Conservation (phyloP, 352 stramenopile genomes). For the Blastocystis sp. region DNA sequence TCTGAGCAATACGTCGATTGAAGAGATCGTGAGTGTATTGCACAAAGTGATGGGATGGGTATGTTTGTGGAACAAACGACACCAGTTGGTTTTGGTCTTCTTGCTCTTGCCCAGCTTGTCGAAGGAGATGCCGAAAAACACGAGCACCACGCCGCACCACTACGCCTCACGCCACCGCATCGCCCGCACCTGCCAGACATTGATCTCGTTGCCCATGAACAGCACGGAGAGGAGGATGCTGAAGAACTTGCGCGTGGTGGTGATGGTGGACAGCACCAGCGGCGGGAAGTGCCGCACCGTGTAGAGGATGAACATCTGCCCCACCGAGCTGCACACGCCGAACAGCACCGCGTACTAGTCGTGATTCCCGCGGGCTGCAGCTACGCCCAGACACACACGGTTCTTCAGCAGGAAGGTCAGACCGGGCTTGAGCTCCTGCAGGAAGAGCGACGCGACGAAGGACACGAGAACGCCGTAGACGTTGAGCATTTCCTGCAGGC, state of each 20-base stretch:
- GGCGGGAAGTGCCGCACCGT: conserved; percentile 95
- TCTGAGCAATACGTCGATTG: too few species aligned
- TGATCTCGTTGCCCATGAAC: conserved; percentile 89
- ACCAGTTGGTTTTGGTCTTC: conserved; percentile 10
- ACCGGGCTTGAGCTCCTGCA: conserved; percentile 72
- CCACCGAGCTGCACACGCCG: conserved; percentile 88
- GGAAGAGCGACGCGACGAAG: conserved; percentile 30
- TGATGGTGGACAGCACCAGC: conserved; percentile 91
- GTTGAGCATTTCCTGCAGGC: conserved; percentile 77
- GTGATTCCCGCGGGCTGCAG: neutral
- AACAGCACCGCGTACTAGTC: conserved; percentile 77
- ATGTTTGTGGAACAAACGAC: conserved; percentile 13
- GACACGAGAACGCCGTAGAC: conserved; percentile 77
- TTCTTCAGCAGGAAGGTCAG: conserved; percentile 73
- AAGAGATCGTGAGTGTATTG: too few species aligned
- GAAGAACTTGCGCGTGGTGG: conserved; percentile 99
- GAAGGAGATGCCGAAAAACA: conserved; percentile 77
- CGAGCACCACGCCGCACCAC: conserved; percentile 82
- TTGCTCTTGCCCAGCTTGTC: conserved; percentile 68
- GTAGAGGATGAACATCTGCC: conserved; percentile 99
- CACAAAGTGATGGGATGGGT: neutral
- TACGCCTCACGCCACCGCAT: conserved; percentile 47
- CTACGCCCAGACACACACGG: conserved; percentile 22
- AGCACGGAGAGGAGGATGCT: conserved; percentile 95
- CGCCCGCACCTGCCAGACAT: conserved; percentile 73